Evolutionary conservation across 2,329 filamentous ascomycete species (phyloP).

Genomic region (Colletotrichum eremochloae): DNA sequence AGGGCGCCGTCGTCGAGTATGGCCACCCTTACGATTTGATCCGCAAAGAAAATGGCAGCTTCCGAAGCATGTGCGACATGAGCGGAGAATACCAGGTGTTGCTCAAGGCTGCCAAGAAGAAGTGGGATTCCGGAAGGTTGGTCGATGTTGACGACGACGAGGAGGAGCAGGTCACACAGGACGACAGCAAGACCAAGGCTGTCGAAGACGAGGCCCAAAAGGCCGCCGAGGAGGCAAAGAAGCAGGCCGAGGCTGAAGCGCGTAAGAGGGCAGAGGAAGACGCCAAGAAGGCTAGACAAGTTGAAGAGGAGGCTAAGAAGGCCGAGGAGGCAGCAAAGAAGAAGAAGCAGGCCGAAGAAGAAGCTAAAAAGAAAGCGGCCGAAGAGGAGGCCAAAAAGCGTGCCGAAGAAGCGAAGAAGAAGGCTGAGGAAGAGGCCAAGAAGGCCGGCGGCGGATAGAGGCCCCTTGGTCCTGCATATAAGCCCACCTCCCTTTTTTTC

Average conservation of each 20-base stretch:
- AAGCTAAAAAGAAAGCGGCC: conserved; percentile 16
- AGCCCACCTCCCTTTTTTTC: background rate
- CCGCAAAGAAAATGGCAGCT: conserved; percentile 74
- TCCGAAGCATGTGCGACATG: conserved; percentile 75
- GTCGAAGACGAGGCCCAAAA: conserved; percentile 26
- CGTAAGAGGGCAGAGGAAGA: conserved; percentile 29
- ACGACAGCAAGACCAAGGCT: conserved; percentile 5
- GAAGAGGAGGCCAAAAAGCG: conserved; percentile 27
- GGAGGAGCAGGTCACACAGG: background rate
- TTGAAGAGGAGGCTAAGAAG: conserved; percentile 31
- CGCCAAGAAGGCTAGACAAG: conserved; percentile 10
- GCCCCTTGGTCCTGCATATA: conserved; percentile 4
- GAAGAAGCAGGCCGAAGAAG: conserved; percentile 30
- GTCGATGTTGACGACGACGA: conserved; percentile 49
- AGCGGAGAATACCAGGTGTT: conserved; percentile 69
- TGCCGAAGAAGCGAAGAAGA: conserved; percentile 30
- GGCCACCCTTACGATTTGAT: conserved; percentile 90
- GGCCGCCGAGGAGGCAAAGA: conserved; percentile 23
- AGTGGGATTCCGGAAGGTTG: conserved; percentile 57
- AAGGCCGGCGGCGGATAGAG: conserved; percentile 35
- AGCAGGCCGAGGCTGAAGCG: conserved; percentile 20
- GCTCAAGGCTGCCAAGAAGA: conserved; percentile 68
- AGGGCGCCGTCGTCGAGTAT: conserved; percentile 88
- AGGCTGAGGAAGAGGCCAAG: conserved; percentile 34
- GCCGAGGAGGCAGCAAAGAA: conserved; percentile 33